Percentiles rank a stretch among this genome's conserved stretches.
Evolutionary conservation across 169 alveolate genomes (phyloP).

Genomic region (Plasmodium ovale): DNA sequence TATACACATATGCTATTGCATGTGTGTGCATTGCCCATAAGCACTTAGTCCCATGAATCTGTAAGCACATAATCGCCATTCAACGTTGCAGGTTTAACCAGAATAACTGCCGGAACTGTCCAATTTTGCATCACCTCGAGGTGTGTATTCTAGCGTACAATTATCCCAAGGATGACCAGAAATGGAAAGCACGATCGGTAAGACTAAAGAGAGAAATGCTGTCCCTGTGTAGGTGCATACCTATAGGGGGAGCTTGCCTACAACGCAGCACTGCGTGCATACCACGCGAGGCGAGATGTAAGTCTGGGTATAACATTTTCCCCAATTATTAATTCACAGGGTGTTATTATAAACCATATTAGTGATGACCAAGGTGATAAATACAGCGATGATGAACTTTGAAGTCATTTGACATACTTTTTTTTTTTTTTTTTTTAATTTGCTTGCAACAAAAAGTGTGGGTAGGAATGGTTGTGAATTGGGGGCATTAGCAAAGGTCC

Average conservation of each 20-base stretch:
- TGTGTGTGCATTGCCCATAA: too few relatives aligned
- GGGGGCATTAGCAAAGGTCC: too few relatives aligned
- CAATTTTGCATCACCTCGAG: slow-evolving; percentile 51
- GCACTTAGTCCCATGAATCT: neutral
- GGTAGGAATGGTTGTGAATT: too few relatives aligned
- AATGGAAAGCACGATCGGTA: slow-evolving; percentile 72
- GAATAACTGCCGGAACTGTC: slow-evolving; percentile 62
- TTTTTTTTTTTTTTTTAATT: slow-evolving; percentile 5
- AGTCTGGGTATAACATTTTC: neutral
- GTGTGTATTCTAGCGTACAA: slow-evolving; percentile 33
- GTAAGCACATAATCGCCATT: neutral
- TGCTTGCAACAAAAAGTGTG: too few relatives aligned
- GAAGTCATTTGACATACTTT: neutral
- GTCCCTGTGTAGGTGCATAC: too few relatives aligned
- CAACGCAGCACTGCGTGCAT: neutral
- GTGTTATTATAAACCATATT: slow-evolving; percentile 36
- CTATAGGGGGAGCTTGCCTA: too few relatives aligned
- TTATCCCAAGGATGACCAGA: slow-evolving; percentile 12
- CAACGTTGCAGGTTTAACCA: slow-evolving; percentile 37
- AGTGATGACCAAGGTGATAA: neutral
- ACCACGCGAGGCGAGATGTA: neutral
- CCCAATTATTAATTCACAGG: neutral
- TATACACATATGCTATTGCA: neutral
- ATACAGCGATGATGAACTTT: slow-evolving; percentile 42
- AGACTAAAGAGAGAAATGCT: neutral